Evolutionary conservation across 257 asterid species (phyloP), one percentile per base, ranked within the genome.

Genomic region (Forsythia suspensa): DNA sequence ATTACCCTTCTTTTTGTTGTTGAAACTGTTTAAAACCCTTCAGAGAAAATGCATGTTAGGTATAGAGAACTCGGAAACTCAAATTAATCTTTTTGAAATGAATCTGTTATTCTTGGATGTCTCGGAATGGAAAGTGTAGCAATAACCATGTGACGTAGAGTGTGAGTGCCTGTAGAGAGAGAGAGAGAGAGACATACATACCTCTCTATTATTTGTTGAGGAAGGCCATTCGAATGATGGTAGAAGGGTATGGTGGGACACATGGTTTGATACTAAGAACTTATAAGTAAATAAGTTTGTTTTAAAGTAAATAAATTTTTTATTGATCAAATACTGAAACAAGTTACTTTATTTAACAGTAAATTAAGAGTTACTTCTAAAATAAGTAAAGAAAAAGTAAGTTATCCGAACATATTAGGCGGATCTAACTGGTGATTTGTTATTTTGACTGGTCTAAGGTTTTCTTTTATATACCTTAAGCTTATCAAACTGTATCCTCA

Each of bases 401-500:
- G 63, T 55, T 18, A 55, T 55, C 29, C 65, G 16, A 55, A 18
- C 65, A 55, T 15, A 21, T 2, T 55, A 18, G 20, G 29, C 9
- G 20, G 29, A 55, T 18, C 18, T 20, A 8, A 21, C 68, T 8
- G 68, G 37, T n/a, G 21, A 66, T 61, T 69, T 24, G 67, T 46
- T 68, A 20, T 67, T 75, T 70, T 34, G 48, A 38, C 41, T 59
- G 59, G 69, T 20, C 51, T 18, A 70, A 16, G 76, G 70, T 36
- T 77, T 63, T 20, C 51, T 43, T 59, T 38, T 61, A 15, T 11
- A 1, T 61, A 18, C 37, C 39, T 74, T 38, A 15, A 61, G 70
- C 29, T 73, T 76, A 67, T 72, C 65, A 74, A 78, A 73, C 76
- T 48, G 72, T 42, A 70, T 69, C 71, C 44, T 68, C 8, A 39